Conservation (phyloP, 352 stramenopile genomes). For the Sclerospora graminicola region DNA sequence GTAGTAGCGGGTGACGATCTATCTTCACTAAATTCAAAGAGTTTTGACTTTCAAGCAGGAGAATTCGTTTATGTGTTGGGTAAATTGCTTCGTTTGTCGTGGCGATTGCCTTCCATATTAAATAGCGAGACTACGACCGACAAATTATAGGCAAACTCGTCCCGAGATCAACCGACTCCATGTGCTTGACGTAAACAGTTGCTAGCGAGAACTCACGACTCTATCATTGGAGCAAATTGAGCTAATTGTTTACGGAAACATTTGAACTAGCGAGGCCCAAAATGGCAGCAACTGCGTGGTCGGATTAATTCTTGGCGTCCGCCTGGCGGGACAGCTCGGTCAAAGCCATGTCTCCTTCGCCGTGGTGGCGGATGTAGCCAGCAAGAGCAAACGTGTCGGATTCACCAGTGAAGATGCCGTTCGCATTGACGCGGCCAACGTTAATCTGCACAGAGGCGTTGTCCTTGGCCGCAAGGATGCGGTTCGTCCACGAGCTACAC, state of each 20-base stretch:
- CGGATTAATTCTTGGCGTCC: constrained; percentile 70
- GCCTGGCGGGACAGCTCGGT: constrained; percentile 70
- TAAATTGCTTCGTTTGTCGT: constrained; percentile 24
- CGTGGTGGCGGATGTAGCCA: constrained; percentile 96
- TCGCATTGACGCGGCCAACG: constrained; percentile 94
- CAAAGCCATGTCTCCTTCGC: constrained; percentile 91
- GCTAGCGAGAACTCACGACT: constrained; percentile 5
- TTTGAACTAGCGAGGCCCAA: not conserved
- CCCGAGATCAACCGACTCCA: constrained; percentile 23
- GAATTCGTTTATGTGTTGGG: constrained; percentile 2
- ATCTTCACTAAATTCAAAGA: too few species aligned
- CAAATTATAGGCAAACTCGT: constrained; percentile 11
- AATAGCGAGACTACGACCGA: constrained; percentile 21
- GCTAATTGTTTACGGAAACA: not conserved
- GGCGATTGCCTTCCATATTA: constrained; percentile 20
- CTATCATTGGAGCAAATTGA: not conserved
- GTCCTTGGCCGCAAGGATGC: constrained; percentile 96
- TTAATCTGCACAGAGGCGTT: constrained; percentile 97
- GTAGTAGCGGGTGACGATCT: too few species aligned
- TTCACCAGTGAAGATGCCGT: constrained; percentile 94
- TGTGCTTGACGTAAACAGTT: constrained; percentile 9
- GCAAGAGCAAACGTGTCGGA: constrained; percentile 91
- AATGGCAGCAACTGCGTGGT: not conserved
- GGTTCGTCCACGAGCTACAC: constrained; percentile 95
- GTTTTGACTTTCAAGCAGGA: not conserved